A percentile compares a stretch with the other conserved stretches of the same genome.
Evolutionary conservation across 768 basidiomycete genomes (phyloP).

Genomic region (Naganishia antarctica): DNA sequence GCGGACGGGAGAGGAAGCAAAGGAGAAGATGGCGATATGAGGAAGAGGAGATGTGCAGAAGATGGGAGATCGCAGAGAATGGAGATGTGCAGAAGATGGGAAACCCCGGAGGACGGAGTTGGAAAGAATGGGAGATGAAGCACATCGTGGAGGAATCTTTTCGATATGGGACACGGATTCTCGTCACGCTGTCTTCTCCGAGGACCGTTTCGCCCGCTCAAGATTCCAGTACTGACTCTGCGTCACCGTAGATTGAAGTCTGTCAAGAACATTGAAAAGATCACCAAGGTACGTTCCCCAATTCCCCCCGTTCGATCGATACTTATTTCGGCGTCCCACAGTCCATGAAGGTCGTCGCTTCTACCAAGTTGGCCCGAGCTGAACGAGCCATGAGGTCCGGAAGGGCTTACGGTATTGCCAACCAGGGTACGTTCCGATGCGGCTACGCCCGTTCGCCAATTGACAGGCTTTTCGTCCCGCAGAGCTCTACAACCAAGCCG

Average conservation of each 20-base stretch:
- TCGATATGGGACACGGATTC: too few species aligned
- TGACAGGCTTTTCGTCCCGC: constrained; percentile 25
- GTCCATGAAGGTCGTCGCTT: constrained; percentile 99
- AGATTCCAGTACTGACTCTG: constrained; percentile 42
- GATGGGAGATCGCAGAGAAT: too few species aligned
- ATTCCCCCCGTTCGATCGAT: constrained; percentile 29
- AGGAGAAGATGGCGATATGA: background rate
- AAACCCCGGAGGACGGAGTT: too few species aligned
- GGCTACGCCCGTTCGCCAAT: background rate
- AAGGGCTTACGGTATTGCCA: constrained; percentile 87
- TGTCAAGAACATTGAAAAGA: constrained; percentile 97
- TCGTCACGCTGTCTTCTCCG: too few species aligned
- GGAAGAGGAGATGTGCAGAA: too few species aligned
- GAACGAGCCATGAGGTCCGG: constrained; percentile 87
- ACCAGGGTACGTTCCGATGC: constrained; percentile 61
- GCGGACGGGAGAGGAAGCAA: background rate
- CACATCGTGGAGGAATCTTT: too few species aligned
- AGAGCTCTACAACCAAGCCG: constrained; percentile 83
- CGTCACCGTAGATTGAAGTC: constrained; percentile 57
- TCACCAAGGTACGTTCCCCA: constrained; percentile 66
- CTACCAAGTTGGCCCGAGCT: constrained; percentile 91
- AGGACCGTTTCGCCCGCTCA: background rate
- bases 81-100: too few species aligned
- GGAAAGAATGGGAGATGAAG: too few species aligned
- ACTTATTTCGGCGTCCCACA: too few species aligned